Conservation (phyloP, 805 yeast species). For the Wickerhamomyces sydowiorum region DNA sequence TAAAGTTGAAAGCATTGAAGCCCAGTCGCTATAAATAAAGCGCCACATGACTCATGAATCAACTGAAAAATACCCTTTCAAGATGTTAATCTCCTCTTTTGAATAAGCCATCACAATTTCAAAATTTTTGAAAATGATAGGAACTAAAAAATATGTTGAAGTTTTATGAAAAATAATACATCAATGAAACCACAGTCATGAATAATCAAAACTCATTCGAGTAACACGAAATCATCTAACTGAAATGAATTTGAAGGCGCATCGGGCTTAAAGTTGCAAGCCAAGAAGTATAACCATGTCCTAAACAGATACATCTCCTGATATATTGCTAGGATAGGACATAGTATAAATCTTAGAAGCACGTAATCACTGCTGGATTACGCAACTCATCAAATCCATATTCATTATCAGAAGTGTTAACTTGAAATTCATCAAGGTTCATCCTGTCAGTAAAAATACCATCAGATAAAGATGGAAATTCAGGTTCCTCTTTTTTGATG, state of each 20-base stretch:
- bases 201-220: conserved; percentile 6
- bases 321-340: conserved; percentile 1
- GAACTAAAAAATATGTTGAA: no score
- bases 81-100: no score
- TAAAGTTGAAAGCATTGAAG: neutral
- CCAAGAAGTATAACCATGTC: conserved; percentile 2
- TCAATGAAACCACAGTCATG: neutral
- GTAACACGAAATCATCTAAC: conserved; percentile 24
- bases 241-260: conserved; percentile 27
- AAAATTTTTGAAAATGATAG: no score
- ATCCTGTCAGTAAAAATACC: conserved; percentile 7
- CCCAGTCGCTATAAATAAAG: conserved; percentile 22
- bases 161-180: neutral
- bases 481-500: conserved; percentile 7
- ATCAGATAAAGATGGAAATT: conserved; percentile 2
- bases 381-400: conserved; percentile 37
- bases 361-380: conserved; percentile 39
- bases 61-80: neutral
- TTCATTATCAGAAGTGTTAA: conserved; percentile 23
- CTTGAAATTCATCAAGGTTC: conserved; percentile 16
- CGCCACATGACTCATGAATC: conserved; percentile 19
- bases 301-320: conserved; percentile 5
- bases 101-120: neutral
- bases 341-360: conserved; percentile 1
- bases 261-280: conserved; percentile 22